Percentiles rank a stretch among this genome's conserved stretches.
Conservation (phyloP, 371 early-diverging fungal genomes). For the Blakeslea trispora region DNA sequence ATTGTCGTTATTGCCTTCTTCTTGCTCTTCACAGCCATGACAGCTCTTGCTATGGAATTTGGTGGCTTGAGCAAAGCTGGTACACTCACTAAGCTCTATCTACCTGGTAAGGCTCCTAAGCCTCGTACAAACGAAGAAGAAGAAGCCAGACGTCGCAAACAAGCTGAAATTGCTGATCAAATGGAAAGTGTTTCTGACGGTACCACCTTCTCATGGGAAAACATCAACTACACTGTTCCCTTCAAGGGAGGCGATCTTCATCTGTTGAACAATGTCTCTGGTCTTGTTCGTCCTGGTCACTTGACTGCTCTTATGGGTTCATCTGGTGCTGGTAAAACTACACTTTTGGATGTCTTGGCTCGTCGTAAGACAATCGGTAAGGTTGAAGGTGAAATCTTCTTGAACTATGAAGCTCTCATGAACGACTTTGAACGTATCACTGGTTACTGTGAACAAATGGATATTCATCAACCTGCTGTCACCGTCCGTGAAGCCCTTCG, state of each 20-base stretch:
- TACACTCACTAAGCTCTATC: slow-evolving; percentile 57
- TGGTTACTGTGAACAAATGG: slow-evolving; percentile 86
- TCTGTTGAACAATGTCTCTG: slow-evolving; percentile 53
- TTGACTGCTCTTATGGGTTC: slow-evolving; percentile 87
- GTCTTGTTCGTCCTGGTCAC: slow-evolving; percentile 59
- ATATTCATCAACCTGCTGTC: slow-evolving; percentile 68
- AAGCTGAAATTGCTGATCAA: slow-evolving; percentile 22
- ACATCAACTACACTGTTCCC: slow-evolving; percentile 60
- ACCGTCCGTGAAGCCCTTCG: slow-evolving; percentile 71
- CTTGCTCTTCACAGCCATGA: slow-evolving; percentile 50
- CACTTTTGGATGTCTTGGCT: slow-evolving; percentile 81
- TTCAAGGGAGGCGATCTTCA: slow-evolving; percentile 56
- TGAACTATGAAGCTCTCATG: slow-evolving; percentile 57
- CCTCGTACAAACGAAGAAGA: slow-evolving; percentile 27
- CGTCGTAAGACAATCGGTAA: slow-evolving; percentile 80
- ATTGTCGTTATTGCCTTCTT: slow-evolving; percentile 57
- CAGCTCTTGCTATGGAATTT: slow-evolving; percentile 55
- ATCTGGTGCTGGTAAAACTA: slow-evolving; percentile 89
- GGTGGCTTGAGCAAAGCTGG: slow-evolving; percentile 49
- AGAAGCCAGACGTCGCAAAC: slow-evolving; percentile 20
- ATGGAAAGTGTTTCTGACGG: slow-evolving; percentile 40
- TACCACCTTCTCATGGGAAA: slow-evolving; percentile 60
- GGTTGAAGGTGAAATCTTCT: slow-evolving; percentile 68
- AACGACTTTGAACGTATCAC: slow-evolving; percentile 72
- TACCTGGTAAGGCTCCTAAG: slow-evolving; percentile 38